Evolutionary conservation across 495 filamentous ascomycete genomes (phyloP).

Genomic region (Xylaria acuta): DNA sequence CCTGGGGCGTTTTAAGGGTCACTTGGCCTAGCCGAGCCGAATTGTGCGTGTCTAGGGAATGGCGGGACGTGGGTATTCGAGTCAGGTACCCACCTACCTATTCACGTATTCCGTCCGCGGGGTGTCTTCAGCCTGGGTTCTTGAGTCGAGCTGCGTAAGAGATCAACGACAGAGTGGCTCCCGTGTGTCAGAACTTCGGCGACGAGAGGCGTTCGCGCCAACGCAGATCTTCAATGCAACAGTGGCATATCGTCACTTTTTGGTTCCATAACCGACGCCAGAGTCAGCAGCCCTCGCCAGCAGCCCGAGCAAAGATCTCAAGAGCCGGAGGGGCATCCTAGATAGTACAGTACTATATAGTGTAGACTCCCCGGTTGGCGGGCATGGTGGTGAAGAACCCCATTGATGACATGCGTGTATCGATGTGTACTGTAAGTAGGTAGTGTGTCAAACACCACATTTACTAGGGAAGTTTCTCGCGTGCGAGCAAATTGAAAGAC

Average conservation of each 20-base stretch:
- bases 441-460: not conserved
- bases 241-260: not conserved
- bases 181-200: slow-evolving; percentile 18
- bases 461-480: slow-evolving; percentile 40
- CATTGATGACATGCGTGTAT: slow-evolving; percentile 17
- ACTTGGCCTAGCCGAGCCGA: slow-evolving; percentile 3
- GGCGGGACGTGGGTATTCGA: not conserved
- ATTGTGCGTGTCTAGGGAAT: not conserved
- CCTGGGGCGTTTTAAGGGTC: slow-evolving; percentile 4
- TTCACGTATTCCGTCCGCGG: not conserved
- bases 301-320: not conserved
- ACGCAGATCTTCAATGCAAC: not conserved
- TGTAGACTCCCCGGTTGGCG: not conserved
- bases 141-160: slow-evolving; percentile 7
- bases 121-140: not conserved
- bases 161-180: slow-evolving; percentile 18
- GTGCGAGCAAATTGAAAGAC: slow-evolving; percentile 22
- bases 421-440: too few relatives aligned
- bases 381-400: not conserved
- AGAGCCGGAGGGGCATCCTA: not conserved
- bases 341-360: not conserved
- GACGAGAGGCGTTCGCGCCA: slow-evolving; percentile 1
- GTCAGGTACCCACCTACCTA: slow-evolving; percentile 9
- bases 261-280: not conserved
- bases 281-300: too few relatives aligned